phyloP scores from a whole-genome alignment of 225 moss, liverwort and hornwort species.

The Bryum argenteum region DNA sequence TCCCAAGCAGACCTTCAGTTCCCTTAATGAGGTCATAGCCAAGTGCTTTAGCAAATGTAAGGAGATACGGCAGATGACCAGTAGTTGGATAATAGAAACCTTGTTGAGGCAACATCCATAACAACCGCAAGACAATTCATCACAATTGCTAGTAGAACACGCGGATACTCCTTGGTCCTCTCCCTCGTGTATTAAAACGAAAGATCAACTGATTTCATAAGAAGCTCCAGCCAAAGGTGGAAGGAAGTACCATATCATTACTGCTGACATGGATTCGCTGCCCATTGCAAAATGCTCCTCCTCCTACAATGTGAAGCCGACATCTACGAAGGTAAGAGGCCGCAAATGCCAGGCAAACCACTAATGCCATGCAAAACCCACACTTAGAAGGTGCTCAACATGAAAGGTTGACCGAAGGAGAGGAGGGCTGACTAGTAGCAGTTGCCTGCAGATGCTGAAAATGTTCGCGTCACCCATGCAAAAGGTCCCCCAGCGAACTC shows the following conservation, averaged over 20 bases:
- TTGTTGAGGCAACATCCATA: not conserved
- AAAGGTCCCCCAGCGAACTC: conserved; percentile 96
- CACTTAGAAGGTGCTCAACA: conserved; percentile 10
- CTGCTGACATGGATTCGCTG: conserved; percentile 82
- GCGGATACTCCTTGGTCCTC: not conserved
- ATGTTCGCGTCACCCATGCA: conserved; percentile 87
- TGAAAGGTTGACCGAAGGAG: conserved; percentile 38
- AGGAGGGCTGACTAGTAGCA: conserved; percentile 63
- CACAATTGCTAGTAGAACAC: not conserved
- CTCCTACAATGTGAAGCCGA: conserved; percentile 56
- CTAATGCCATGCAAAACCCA: conserved; percentile 1
- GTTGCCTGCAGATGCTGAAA: conserved; percentile 89
- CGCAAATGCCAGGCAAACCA: conserved; percentile 17
- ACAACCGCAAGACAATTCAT: conserved; percentile 10
- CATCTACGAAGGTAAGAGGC: conserved; percentile 4
- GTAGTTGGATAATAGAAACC: conserved; percentile 6
- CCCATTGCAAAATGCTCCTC: conserved; percentile 95
- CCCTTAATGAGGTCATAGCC: conserved; percentile 1
- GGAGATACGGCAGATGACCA: not conserved
- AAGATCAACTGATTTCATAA: not conserved
- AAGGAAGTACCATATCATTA: conserved; percentile 64
- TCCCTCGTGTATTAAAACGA: not conserved
- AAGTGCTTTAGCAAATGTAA: conserved; percentile 16
- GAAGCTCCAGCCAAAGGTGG: conserved; percentile 13
- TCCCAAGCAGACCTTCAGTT: conserved; percentile 16